These are phyloP conservation scores for Gnetum montanum DNA, from an alignment of 75 land plant species.

Conservation along the genomic window DNA sequence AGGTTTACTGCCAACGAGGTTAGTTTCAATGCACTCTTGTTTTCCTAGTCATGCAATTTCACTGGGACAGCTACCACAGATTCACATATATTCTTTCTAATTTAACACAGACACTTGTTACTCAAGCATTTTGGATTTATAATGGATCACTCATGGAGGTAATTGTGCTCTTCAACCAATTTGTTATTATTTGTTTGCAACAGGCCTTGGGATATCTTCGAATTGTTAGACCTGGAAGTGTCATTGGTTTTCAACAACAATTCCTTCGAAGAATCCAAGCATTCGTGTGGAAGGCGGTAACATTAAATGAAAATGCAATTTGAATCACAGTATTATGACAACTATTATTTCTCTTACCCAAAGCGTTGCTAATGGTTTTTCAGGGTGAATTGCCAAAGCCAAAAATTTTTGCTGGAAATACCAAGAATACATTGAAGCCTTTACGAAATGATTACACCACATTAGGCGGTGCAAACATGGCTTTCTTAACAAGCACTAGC, in stretches of 20 bases:
- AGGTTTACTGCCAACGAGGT: constrained; percentile 43
- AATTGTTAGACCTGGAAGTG: constrained; percentile 41
- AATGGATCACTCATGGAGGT: too few relatives aligned
- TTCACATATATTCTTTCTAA: too few relatives aligned
- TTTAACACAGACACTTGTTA: too few relatives aligned
- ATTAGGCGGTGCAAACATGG: neutral
- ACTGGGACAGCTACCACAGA: too few relatives aligned
- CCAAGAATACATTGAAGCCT: neutral
- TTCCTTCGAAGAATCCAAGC: constrained; percentile 34
- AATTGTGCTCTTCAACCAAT: too few relatives aligned
- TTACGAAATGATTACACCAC: neutral
- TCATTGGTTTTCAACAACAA: constrained; percentile 45
- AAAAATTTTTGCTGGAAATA: constrained; percentile 11
- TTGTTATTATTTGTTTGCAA: constrained; percentile 1
- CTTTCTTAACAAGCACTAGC: neutral
- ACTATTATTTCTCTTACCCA: neutral
- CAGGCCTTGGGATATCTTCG: constrained; percentile 41
- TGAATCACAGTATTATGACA: neutral
- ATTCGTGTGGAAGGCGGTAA: constrained; percentile 47
- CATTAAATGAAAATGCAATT: neutral
- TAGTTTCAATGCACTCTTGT: too few relatives aligned
- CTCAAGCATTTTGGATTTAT: too few relatives aligned
- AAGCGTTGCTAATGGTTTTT: neutral
- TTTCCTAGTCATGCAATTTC: too few relatives aligned
- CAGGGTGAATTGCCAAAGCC: constrained; percentile 25